phyloP scores from a whole-genome alignment of 1,284 basidiomycete genomes.

The Omphalotus olearius region DNA sequence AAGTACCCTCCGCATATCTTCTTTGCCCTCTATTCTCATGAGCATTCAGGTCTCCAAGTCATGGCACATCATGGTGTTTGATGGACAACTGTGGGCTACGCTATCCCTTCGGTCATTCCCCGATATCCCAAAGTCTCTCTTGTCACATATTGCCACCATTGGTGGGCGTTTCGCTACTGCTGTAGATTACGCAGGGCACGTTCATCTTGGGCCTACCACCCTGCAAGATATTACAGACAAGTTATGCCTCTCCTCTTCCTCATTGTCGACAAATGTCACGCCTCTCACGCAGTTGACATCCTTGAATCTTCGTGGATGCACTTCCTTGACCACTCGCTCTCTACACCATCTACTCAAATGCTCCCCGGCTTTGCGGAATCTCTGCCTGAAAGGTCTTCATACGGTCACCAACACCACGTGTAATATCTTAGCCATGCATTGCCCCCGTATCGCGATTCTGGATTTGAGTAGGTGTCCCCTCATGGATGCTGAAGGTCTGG shows the following conservation, averaged over 20 bases:
- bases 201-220: constrained; percentile 44
- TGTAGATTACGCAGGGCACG: constrained; percentile 67
- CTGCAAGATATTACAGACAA: constrained; percentile 49
- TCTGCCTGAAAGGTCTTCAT: constrained; percentile 66
- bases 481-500: constrained; percentile 63
- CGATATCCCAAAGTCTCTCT: constrained; percentile 42
- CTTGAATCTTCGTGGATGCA: constrained; percentile 77
- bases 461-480: constrained; percentile 74
- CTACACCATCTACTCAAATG: constrained; percentile 70
- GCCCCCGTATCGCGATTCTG: constrained; percentile 52
- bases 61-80: constrained; percentile 78
- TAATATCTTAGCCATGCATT: constrained; percentile 56
- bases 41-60: constrained; percentile 67
- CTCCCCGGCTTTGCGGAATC: constrained; percentile 54
- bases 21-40: not conserved
- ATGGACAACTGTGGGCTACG: constrained; percentile 82
- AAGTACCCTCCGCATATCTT: constrained; percentile 26
- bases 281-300: constrained; percentile 59
- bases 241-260: constrained; percentile 41
- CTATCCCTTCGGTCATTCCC: constrained; percentile 62
- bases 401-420: constrained; percentile 73
- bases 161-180: constrained; percentile 65
- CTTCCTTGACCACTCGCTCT: constrained; percentile 55
- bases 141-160: constrained; percentile 45
- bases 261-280: constrained; percentile 23